Evolutionary conservation across 805 yeast species (phyloP).

Genomic region (Metschnikowia rubicola): DNA sequence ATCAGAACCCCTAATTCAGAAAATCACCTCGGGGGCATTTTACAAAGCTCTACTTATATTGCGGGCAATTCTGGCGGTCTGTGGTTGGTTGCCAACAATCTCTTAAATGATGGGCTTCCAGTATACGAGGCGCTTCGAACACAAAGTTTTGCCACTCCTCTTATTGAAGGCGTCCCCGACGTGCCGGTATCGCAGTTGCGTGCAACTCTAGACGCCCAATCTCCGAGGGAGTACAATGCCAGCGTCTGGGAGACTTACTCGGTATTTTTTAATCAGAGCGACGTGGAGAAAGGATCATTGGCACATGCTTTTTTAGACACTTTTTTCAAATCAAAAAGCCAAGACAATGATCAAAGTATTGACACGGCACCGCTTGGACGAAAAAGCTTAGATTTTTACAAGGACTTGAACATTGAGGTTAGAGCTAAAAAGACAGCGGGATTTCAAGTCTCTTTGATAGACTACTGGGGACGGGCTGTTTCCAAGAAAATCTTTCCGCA

Average conservation of each 20-base stretch:
- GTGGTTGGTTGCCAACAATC: conserved; percentile 56
- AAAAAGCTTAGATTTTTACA: conserved; percentile 38
- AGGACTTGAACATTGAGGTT: conserved; percentile 51
- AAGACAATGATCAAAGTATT: background rate
- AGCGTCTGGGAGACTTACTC: conserved; percentile 36
- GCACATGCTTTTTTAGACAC: conserved; percentile 6
- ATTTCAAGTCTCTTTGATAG: conserved; percentile 56
- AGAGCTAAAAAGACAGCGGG: conserved; percentile 51
- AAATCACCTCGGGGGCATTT: conserved; percentile 44
- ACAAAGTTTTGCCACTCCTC: conserved; percentile 38
- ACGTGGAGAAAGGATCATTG: conserved; percentile 6
- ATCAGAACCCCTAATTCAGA: conserved; percentile 35
- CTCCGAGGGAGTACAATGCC: conserved; percentile 64
- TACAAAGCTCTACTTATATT: conserved; percentile 54
- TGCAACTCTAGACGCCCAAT: conserved; percentile 8
- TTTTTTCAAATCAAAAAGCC: conserved; percentile 5
- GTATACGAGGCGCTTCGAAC: conserved; percentile 16
- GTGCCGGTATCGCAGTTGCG: conserved; percentile 32
- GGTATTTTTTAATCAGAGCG: conserved; percentile 1
- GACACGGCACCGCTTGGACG: background rate
- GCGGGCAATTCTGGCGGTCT: conserved; percentile 72
- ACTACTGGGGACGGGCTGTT: conserved; percentile 67
- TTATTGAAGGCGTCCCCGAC: conserved; percentile 57
- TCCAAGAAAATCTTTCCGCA: conserved; percentile 44
- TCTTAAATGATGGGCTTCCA: conserved; percentile 30